phyloP scores from a whole-genome alignment of 352 stramenopile species.

The Phytophthora sansomeana region DNA sequence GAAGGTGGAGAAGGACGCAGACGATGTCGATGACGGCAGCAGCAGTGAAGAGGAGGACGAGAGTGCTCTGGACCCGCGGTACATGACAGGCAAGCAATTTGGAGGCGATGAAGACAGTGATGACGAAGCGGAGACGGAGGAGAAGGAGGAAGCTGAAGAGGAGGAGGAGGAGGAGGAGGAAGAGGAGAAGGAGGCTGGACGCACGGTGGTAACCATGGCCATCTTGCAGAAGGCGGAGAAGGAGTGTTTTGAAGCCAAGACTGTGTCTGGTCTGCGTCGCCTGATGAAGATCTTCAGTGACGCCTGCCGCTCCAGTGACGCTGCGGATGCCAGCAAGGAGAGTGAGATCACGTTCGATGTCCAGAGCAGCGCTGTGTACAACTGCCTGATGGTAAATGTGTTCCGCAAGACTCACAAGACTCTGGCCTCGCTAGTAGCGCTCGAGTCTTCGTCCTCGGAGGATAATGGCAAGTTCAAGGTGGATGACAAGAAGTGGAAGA shows the following conservation, averaged over 20 bases:
- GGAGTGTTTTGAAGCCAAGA: conserved; percentile 90
- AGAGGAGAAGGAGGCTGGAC: conserved; percentile 45
- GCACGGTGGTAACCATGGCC: conserved; percentile 81
- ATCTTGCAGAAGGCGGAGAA: conserved; percentile 85
- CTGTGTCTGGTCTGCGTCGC: conserved; percentile 88
- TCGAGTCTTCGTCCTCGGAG: conserved; percentile 28
- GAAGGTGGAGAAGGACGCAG: conserved; percentile 47
- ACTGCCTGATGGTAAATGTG: conserved; percentile 95
- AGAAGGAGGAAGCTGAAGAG: conserved; percentile 21
- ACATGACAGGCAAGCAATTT: conserved; percentile 58
- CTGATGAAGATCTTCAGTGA: conserved; percentile 96
- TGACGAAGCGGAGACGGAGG: conserved; percentile 43
- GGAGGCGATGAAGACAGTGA: conserved; percentile 42
- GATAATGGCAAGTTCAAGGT: conserved; percentile 54
- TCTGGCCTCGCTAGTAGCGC: conserved; percentile 84
- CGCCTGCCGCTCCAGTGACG: conserved; percentile 93
- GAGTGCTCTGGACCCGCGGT: conserved; percentile 79
- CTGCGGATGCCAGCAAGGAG: conserved; percentile 68
- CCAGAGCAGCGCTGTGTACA: conserved; percentile 94
- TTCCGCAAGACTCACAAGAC: conserved; percentile 90
- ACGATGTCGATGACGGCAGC: conserved; percentile 56
- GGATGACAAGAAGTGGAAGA: conserved; percentile 85
- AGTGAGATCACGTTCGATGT: conserved; percentile 93
- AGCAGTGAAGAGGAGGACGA: conserved; percentile 90
- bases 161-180: conserved; percentile 29